Base-by-base conservation (phyloP, 768 basidiomycete species). In the Agrocybe chaxingu region DNA sequence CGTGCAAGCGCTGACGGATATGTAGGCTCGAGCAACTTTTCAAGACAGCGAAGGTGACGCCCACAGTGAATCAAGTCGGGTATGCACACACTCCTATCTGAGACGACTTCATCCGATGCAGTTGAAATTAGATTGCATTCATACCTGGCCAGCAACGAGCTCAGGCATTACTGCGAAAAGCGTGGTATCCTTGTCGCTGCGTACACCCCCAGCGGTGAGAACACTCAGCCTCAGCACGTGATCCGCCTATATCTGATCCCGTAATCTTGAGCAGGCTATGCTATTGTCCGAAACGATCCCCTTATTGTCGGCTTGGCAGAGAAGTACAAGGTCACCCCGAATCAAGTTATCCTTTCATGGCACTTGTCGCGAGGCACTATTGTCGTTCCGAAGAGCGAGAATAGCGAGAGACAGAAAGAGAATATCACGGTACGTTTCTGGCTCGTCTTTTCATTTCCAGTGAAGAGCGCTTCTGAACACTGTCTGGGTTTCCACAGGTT, bases 301-400 rank as follows among this genome's bases (percentile, higher is more conserved):
- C 54, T 70, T 7, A 73, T 81, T 35, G 55, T 65, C 18, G 62
- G 67, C 39, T 60, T 82, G 4, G 78, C 80, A 7, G 54, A 66
- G 50, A 81, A 80, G 52, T 74, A 81, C 59, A 68, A 67, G 3
- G 76, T 67, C 3, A 63, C 70, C 0, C 66, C 78, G 1, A 75
- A 69, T 4, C 79, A 81, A 59, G 63, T 83, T 33, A 71, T 73
- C 24, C 62, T 82, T 7, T 73, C 75, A 0, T 83, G 80, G 80
- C 75, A 79, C 55, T 42, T 80, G 35, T 67, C 72, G 12, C 64
- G 78, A 19, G 72, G 74, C 0, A 71, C 70, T 4, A 61, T 69
- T 13, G 68, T 72, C 4, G 65, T 80, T 3, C 78, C 80, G 2
- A 79, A 77, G 66, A 79, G 77, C 48, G 63, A 65, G 13, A 70